phyloP scores from a whole-genome alignment of 495 filamentous ascomycete genomes.

The Penicillium steckii region DNA sequence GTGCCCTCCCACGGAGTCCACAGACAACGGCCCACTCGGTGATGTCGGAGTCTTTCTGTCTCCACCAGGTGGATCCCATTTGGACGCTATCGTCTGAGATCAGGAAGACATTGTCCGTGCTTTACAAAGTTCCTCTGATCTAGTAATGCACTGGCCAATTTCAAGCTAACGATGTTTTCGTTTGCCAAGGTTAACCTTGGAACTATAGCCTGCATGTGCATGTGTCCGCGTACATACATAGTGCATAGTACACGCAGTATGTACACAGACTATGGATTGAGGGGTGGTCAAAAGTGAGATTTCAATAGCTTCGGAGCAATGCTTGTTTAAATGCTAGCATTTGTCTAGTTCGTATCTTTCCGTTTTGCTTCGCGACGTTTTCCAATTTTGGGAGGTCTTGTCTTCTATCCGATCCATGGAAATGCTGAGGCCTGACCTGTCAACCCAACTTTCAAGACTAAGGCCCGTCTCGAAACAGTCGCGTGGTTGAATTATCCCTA shows the following conservation, averaged over 20 bases:
- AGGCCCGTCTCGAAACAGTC: neutral
- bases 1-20: neutral
- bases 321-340: neutral
- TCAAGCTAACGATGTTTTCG: neutral
- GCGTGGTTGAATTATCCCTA: neutral
- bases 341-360: neutral
- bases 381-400: neutral
- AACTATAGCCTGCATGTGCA: constrained; percentile 2
- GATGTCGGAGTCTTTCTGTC: constrained; percentile 11
- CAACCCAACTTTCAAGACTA: constrained; percentile 9
- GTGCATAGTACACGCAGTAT: too few relatives aligned
- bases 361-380: neutral
- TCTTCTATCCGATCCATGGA: constrained; percentile 1
- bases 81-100: neutral
- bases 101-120: constrained; percentile 2
- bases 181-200: neutral
- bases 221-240: too few relatives aligned
- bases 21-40: constrained; percentile 3
- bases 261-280: too few relatives aligned
- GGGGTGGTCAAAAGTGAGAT: neutral
- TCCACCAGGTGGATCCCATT: constrained; percentile 19
- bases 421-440: constrained; percentile 6
- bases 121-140: constrained; percentile 7
- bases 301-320: neutral
- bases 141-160: constrained; percentile 13